Evolutionary conservation across 2,329 filamentous ascomycete species (phyloP).

Genomic region (Verticillium alfalfae): DNA sequence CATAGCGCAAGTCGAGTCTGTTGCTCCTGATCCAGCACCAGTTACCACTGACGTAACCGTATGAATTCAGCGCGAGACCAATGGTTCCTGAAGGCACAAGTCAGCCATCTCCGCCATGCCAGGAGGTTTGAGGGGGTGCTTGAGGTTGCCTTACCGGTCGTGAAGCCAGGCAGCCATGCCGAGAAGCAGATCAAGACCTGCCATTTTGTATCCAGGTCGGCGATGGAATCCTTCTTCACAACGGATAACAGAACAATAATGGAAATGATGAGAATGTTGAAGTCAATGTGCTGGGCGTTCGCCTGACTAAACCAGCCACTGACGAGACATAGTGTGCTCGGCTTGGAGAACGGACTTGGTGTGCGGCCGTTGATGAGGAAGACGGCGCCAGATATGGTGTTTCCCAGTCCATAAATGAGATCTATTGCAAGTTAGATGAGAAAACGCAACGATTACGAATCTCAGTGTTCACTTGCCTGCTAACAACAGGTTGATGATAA

Average conservation of each 20-base stretch:
- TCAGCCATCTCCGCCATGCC: not conserved
- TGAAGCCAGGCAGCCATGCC: slow-evolving; percentile 32
- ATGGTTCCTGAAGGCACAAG: not conserved
- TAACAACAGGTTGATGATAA: slow-evolving; percentile 15
- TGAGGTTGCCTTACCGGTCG: slow-evolving; percentile 22
- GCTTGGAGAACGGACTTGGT: not conserved
- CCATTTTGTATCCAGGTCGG: slow-evolving; percentile 18
- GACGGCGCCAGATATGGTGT: slow-evolving; percentile 33
- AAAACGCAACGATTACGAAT: not conserved
- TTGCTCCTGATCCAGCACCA: slow-evolving; percentile 40
- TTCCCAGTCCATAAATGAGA: slow-evolving; percentile 34
- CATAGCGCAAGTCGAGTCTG: slow-evolving; percentile 32
- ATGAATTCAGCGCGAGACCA: slow-evolving; percentile 4
- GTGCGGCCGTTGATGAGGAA: slow-evolving; percentile 21
- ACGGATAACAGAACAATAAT: slow-evolving; percentile 34
- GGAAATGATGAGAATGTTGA: slow-evolving; percentile 37
- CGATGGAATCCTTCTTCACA: slow-evolving; percentile 23
- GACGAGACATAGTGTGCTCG: slow-evolving; percentile 26
- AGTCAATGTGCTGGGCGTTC: slow-evolving; percentile 35
- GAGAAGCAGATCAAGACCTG: slow-evolving; percentile 27
- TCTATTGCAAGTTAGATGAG: slow-evolving; percentile 17
- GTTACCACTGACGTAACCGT: slow-evolving; percentile 33
- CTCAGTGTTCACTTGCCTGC: slow-evolving; percentile 12
- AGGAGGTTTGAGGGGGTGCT: not conserved
- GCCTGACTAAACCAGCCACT: slow-evolving; percentile 40